Percentiles rank a stretch among this genome's conserved stretches.
These are phyloP conservation scores for Staphylotrichum tortipilum DNA, from an alignment of 495 filamentous ascomycete species.

Conservation along the genomic window DNA sequence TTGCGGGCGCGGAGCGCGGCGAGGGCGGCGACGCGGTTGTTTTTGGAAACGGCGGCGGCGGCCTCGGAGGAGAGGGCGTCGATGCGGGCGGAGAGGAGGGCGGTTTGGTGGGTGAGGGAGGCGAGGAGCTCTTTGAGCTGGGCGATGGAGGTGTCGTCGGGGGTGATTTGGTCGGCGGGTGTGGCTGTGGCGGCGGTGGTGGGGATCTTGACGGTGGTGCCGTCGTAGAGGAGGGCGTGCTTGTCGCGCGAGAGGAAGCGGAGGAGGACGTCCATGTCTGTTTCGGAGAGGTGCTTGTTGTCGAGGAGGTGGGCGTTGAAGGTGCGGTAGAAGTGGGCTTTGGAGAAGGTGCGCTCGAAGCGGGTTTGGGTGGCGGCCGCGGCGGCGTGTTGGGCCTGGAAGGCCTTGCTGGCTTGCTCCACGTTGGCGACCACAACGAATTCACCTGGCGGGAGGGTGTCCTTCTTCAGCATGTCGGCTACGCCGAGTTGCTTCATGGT, in stretches of 20 bases:
- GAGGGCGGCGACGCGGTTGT: slow-evolving; percentile 65
- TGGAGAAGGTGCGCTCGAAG: slow-evolving; percentile 60
- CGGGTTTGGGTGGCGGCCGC: slow-evolving; percentile 16
- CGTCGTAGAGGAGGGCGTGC: slow-evolving; percentile 53
- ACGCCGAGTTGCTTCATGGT: slow-evolving; percentile 62
- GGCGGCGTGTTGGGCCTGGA: slow-evolving; percentile 9
- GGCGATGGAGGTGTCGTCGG: slow-evolving; percentile 72
- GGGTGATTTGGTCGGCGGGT: slow-evolving; percentile 49
- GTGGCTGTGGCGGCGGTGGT: slow-evolving; percentile 14
- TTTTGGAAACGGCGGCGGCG: slow-evolving; percentile 55
- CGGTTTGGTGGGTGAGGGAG: slow-evolving; percentile 51
- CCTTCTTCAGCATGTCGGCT: slow-evolving; percentile 32
- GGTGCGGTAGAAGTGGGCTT: slow-evolving; percentile 50
- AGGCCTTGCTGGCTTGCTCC: slow-evolving; percentile 41
- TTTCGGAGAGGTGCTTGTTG: slow-evolving; percentile 47
- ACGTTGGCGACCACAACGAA: slow-evolving; percentile 55
- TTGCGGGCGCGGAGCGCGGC: slow-evolving; percentile 77
- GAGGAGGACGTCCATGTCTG: slow-evolving; percentile 62
- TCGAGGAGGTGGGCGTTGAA: slow-evolving; percentile 47
- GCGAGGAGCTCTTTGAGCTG: slow-evolving; percentile 60
- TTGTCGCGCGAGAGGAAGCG: slow-evolving; percentile 65
- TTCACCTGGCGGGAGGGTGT: slow-evolving; percentile 41
- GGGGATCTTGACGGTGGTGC: slow-evolving; percentile 68
- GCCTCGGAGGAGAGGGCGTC: slow-evolving; percentile 53
- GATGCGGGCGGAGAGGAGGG: slow-evolving; percentile 42